Conservation (phyloP, 1,284 basidiomycete genomes). For the Rhodotorula sp. region DNA sequence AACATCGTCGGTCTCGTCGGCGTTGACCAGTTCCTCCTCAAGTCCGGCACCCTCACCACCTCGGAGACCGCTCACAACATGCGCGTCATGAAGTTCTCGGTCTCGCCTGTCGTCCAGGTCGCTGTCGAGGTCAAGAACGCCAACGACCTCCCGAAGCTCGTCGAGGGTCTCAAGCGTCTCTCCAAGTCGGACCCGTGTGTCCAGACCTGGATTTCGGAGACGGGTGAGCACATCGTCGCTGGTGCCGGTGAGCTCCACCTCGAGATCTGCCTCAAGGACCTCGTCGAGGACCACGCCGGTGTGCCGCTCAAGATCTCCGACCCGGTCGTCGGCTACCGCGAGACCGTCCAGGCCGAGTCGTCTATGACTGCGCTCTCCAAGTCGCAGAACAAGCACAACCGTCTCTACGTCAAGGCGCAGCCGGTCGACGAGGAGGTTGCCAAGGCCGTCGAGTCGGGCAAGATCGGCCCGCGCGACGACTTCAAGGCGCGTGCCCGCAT, state of each 20-base stretch:
- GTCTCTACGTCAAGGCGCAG: constrained; percentile 89
- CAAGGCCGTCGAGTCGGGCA: constrained; percentile 86
- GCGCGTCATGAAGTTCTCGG: constrained; percentile 99
- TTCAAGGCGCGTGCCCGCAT: constrained; percentile 94
- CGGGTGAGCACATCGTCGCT: constrained; percentile 97
- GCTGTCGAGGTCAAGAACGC: constrained; percentile 99
- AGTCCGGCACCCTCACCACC: constrained; percentile 95
- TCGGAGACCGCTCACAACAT: constrained; percentile 99
- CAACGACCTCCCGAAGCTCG: constrained; percentile 97
- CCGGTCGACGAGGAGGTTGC: constrained; percentile 94
- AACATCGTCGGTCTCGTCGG: constrained; percentile 99
- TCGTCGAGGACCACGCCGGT: constrained; percentile 99
- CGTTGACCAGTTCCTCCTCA: constrained; percentile 99
- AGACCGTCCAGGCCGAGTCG: constrained; percentile 96
- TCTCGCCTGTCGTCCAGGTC: constrained; percentile 98
- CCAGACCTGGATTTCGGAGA: constrained; percentile 89
- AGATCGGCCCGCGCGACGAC: constrained; percentile 90
- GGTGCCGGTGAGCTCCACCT: constrained; percentile 99
- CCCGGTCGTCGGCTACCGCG: constrained; percentile 97
- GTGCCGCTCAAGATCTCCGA: constrained; percentile 98
- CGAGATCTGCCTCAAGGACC: constrained; percentile 99
- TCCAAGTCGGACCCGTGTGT: constrained; percentile 99
- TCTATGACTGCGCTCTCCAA: constrained; percentile 96
- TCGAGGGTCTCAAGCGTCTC: constrained; percentile 99
- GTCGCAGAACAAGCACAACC: constrained; percentile 99